Conservation (phyloP, 2,329 filamentous ascomycete species). For the Cercospora berteroae region DNA sequence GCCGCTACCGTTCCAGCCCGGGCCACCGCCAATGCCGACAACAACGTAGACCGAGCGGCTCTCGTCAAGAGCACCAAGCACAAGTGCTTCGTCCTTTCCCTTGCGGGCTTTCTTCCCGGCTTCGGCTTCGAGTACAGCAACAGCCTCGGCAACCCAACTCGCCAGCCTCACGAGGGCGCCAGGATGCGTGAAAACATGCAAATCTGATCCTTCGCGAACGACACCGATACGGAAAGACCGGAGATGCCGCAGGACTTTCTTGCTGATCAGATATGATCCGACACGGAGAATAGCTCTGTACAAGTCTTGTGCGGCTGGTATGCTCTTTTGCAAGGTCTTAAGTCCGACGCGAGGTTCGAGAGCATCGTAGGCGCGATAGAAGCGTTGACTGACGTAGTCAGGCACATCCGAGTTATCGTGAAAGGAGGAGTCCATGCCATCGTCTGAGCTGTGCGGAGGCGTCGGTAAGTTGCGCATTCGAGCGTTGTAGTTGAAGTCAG, state of each 20-base stretch:
- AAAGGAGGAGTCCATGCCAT: constrained; percentile 29
- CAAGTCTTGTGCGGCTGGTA: constrained; percentile 82
- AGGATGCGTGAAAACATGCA: constrained; percentile 86
- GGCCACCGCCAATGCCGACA: constrained; percentile 86
- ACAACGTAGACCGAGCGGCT: constrained; percentile 84
- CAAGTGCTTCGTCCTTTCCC: constrained; percentile 66
- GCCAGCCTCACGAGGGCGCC: constrained; percentile 91
- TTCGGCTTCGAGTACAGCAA: constrained; percentile 83
- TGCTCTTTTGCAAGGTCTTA: constrained; percentile 69
- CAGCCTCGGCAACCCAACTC: constrained; percentile 89
- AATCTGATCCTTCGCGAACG: constrained; percentile 91
- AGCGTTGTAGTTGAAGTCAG: constrained; percentile 31
- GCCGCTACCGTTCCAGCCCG: constrained; percentile 60
- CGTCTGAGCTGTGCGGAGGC: constrained; percentile 36
- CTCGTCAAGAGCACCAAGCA: constrained; percentile 87
- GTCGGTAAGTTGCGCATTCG: constrained; percentile 35
- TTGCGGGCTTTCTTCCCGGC: constrained; percentile 62
- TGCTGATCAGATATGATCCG: constrained; percentile 85
- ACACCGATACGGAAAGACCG: constrained; percentile 92
- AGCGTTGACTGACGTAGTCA: constrained; percentile 51
- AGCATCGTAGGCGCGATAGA: constrained; percentile 60
- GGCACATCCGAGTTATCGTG: constrained; percentile 34
- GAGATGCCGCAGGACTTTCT: constrained; percentile 89
- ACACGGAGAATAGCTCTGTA: constrained; percentile 91
- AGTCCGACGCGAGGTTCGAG: constrained; percentile 57